A percentile compares a stretch with the other conserved stretches of the same genome.
phyloP scores from a whole-genome alignment of 139 green algal genomes.

The Edaphochlamys debaryana region DNA sequence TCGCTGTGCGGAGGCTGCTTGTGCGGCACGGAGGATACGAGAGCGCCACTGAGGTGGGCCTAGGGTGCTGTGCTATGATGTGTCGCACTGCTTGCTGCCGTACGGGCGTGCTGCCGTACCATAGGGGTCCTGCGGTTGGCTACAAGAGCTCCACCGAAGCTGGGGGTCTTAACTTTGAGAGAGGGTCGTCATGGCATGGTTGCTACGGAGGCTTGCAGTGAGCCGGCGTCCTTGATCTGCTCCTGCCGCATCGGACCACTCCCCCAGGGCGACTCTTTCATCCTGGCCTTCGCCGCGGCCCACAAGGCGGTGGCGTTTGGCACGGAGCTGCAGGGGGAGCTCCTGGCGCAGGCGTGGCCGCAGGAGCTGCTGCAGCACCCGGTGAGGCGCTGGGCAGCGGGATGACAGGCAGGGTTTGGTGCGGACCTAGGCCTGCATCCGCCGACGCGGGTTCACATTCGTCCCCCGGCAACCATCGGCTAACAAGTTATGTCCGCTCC shows the following conservation, averaged over 20 bases:
- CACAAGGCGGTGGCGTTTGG: slow-evolving; percentile 25
- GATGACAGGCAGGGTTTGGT: too few species aligned
- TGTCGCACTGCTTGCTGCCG: background rate
- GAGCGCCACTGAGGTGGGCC: slow-evolving; percentile 27
- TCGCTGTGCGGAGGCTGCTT: slow-evolving; percentile 18
- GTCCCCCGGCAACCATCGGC: too few species aligned
- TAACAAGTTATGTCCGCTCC: too few species aligned
- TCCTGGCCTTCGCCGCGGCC: slow-evolving; percentile 29
- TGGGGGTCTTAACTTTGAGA: too few species aligned
- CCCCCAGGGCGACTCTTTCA: slow-evolving; percentile 38
- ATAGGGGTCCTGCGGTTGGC: background rate
- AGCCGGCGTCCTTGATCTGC: too few species aligned
- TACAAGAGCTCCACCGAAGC: too few species aligned
- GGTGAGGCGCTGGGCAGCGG: background rate
- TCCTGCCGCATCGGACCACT: too few species aligned
- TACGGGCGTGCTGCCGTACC: background rate
- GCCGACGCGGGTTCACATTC: too few species aligned
- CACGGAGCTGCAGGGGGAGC: slow-evolving; percentile 30
- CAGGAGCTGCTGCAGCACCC: background rate
- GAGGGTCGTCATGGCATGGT: too few species aligned
- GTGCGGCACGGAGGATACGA: slow-evolving; percentile 34
- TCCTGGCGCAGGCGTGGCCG: slow-evolving; percentile 1
- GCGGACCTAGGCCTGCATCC: too few species aligned
- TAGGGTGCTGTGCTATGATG: too few species aligned
- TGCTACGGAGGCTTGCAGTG: too few species aligned